These are phyloP conservation scores for Nemania sp. DNA, from an alignment of 2,329 filamentous ascomycete genomes.

Conservation along the genomic window DNA sequence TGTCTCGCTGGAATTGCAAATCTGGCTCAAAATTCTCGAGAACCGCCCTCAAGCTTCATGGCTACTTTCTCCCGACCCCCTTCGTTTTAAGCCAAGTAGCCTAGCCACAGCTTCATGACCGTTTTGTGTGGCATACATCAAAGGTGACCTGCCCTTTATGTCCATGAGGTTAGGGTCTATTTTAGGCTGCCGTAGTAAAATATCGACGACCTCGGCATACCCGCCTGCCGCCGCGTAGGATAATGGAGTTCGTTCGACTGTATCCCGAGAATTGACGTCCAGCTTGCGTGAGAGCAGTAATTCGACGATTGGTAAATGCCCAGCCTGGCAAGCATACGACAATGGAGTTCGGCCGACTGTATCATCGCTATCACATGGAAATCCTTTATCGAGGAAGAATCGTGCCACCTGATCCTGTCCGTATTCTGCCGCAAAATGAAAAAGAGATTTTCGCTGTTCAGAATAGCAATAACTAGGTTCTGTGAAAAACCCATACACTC, in stretches of 20 bases:
- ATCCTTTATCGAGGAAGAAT: constrained; percentile 2
- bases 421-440: constrained; percentile 2
- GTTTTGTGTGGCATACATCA: constrained; percentile 3
- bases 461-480: not conserved
- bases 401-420: not conserved
- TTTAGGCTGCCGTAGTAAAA: not conserved
- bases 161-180: not conserved
- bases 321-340: constrained; percentile 2
- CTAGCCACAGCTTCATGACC: not conserved
- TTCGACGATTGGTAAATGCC: not conserved
- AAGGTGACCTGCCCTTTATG: not conserved
- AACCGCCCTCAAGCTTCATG: not conserved
- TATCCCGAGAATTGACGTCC: constrained; percentile 7
- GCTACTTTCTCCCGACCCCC: too few species aligned
- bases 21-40: too few species aligned
- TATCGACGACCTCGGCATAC: not conserved
- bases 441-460: not conserved
- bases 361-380: not conserved
- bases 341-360: constrained; percentile 1
- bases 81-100: too few species aligned
- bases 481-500: too few species aligned
- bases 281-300: not conserved
- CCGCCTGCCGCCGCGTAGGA: constrained; percentile 9
- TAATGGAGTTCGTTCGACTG: constrained; percentile 1
- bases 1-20: not conserved